Evolutionary conservation across 2,329 filamentous ascomycete species (phyloP), one percentile per base, ranked within the genome.

Genomic region (Diaporthe velutina): DNA sequence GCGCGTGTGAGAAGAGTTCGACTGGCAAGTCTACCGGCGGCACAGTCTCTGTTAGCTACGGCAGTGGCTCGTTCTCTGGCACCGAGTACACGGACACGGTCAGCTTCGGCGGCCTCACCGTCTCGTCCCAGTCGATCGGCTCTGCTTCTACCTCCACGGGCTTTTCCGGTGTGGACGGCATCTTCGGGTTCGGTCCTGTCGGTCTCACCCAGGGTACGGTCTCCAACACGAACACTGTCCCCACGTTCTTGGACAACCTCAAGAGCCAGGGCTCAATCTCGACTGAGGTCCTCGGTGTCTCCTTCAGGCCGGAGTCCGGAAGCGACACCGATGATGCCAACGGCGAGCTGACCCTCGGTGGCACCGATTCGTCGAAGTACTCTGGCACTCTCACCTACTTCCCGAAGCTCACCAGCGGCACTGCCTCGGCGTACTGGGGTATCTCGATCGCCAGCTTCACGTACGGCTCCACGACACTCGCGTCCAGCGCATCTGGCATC

Each of bases 31-130:
- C 76, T 73, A 80, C 79, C 2, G 79, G 79, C 42, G 73, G 71
- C 67, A 15, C 73, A 4, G 78, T 81, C 74, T 75, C 68, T 7
- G 79, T 80, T 64, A 76, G 71, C 75, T 80, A 80, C 76, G 79
- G 79, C 45, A 79, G 78, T 45, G 79, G 78, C 54, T 77, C 77
- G 5, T 81, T 81, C 77, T 78, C 76, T 55, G 79, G 79, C 45
- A 77, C 64, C 4, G 79, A 79, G 74, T 81, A 80, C 73, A 79
- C 75, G 54, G 81, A 82, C 75, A 78, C 70, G 25, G 79, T 82
- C 71, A 80, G 74, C 74, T 82, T 82, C 55, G 79, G 77, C 38
- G 81, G 80, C 38, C 79, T 82, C 35, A 81, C 79, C 8, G 79
- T 73, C 13, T 50, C 71, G 8, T 66, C 71, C 38, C 71, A 73